Base-by-base conservation (phyloP, 2,329 filamentous ascomycete species). In the Onygenales sp. region DNA sequence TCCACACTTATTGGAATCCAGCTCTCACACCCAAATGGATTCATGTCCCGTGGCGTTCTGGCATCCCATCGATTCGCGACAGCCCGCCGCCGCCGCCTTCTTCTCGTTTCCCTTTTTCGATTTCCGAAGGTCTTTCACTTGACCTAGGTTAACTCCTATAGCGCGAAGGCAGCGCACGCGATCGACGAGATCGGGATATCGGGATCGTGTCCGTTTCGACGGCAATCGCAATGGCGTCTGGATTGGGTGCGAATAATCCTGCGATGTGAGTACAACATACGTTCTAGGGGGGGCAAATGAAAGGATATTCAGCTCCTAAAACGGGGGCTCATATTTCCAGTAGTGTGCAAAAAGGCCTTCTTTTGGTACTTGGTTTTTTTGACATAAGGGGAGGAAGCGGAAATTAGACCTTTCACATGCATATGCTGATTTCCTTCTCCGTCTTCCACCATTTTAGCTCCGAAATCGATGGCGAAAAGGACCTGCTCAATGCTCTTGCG, bases 401-500 rank as follows among this genome's bases (percentile, higher is more conserved):
- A 7, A n/a, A 39, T 17, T 17, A 40, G n/a, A 21, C 11, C 27
- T 33, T 17, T 49, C 27, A 49, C 32, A 17, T 36, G 33, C 45
- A 13, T 11, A 13, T n/a, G n/a, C 8, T 42, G 17, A 13, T 42
- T 47, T 11, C 6, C 9, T 47, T 47, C 32, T 27, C 21, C 21
- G 21, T 27, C 21, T 27, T 9, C n/a, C n/a, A 34, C 33, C 13
- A 49, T 53, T 49, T 34, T 58, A 71, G 69, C 58, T 64, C 54
- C 63, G 68, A 69, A 61, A 61, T 69, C 62, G 66, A 72, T 54
- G 69, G 75, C 55, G 77, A 81, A 65, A 71, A 68, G 57, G 69
- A 77, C 48, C 69, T 82, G 57, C 62, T 67, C 51, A 68, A 70
- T 52, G 72, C 73, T 56, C 70, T 80, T 61, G 71, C 71, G 58